A percentile compares a stretch with the other conserved stretches of the same genome.
phyloP scores from a whole-genome alignment of 2,329 filamentous ascomycete species.

The Colletotrichum sp. region DNA sequence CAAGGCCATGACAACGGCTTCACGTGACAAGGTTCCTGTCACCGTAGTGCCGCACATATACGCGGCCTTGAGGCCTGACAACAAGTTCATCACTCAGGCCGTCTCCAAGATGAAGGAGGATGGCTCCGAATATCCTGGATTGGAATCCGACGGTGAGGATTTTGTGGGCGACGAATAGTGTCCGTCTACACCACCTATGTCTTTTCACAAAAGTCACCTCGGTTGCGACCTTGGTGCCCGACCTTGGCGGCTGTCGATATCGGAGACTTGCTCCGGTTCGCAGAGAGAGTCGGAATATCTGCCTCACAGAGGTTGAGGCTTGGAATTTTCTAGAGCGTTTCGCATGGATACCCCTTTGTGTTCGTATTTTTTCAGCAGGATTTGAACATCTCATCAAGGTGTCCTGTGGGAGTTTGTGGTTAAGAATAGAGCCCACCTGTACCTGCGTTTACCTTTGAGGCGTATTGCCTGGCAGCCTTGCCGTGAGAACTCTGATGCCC shows the following conservation, averaged over 20 bases:
- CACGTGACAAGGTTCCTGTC: constrained; percentile 26
- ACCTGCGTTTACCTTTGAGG: neutral
- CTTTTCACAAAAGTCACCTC: neutral
- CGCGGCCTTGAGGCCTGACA: constrained; percentile 40
- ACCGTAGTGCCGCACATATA: constrained; percentile 41
- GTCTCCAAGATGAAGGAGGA: constrained; percentile 19
- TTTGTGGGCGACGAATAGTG: neutral
- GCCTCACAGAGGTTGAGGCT: neutral
- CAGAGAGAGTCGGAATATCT: neutral
- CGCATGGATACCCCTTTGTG: neutral
- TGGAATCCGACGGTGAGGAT: constrained; percentile 10
- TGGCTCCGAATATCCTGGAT: neutral
- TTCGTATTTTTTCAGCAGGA: neutral
- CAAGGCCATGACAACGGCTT: constrained; percentile 40
- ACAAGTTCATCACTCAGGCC: constrained; percentile 26
- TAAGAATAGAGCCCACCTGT: neutral
- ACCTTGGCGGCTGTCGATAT: neutral
- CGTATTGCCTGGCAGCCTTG: neutral
- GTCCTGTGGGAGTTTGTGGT: neutral
- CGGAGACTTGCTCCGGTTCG: neutral
- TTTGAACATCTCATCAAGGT: neutral
- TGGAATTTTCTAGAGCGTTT: neutral
- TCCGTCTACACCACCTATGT: neutral
- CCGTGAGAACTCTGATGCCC: neutral
- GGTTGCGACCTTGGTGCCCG: neutral